These are phyloP conservation scores for Neurospora sp. DNA, from an alignment of 2,329 filamentous ascomycete genomes.

Conservation along the genomic window DNA sequence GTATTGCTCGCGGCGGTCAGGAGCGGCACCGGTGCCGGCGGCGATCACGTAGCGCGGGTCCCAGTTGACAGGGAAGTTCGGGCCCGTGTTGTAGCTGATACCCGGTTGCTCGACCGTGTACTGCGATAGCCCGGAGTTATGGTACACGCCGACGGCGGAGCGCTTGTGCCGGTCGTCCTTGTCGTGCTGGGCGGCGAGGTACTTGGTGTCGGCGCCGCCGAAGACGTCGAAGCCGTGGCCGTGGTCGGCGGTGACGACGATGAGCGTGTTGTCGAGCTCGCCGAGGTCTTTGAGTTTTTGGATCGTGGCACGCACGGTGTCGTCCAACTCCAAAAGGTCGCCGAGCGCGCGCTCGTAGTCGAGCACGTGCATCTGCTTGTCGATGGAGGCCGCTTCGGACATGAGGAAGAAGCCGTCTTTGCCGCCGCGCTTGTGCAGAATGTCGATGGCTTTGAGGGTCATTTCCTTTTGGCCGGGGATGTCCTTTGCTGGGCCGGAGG, in stretches of 20 bases:
- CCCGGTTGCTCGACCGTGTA: slow-evolving; percentile 53
- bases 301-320: slow-evolving; percentile 69
- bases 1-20: slow-evolving; percentile 71
- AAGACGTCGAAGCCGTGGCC: slow-evolving; percentile 81
- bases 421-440: slow-evolving; percentile 57
- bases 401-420: slow-evolving; percentile 79
- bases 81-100: slow-evolving; percentile 61
- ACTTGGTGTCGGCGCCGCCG: slow-evolving; percentile 71
- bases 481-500: slow-evolving; percentile 54
- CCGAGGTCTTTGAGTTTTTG: slow-evolving; percentile 56
- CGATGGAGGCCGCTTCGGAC: slow-evolving; percentile 76
- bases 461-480: slow-evolving; percentile 81
- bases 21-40: slow-evolving; percentile 59
- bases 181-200: slow-evolving; percentile 49
- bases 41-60: slow-evolving; percentile 75
- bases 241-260: slow-evolving; percentile 79
- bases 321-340: slow-evolving; percentile 77
- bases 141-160: slow-evolving; percentile 63
- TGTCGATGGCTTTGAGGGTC: slow-evolving; percentile 78
- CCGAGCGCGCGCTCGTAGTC: slow-evolving; percentile 81
- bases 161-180: slow-evolving; percentile 62
- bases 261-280: slow-evolving; percentile 63
- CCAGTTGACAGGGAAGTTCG: slow-evolving; percentile 76
- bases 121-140: slow-evolving; percentile 63
- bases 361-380: slow-evolving; percentile 82